Evolutionary conservation across 139 green algal genomes (phyloP).

Genomic region (Chlorella sp.): DNA sequence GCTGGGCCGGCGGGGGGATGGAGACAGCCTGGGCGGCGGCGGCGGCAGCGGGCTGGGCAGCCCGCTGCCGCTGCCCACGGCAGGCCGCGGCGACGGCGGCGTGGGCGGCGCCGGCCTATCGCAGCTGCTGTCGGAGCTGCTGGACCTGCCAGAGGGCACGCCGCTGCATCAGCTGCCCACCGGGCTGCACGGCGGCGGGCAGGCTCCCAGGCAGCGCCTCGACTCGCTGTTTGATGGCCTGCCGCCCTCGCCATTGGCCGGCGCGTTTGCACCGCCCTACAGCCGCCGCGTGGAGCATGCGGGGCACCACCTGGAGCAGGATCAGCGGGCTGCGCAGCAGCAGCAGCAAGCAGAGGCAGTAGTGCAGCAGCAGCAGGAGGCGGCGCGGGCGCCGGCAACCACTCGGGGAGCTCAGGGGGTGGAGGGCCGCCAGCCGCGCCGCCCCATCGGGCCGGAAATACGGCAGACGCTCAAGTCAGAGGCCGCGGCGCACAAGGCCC

Average conservation of each 20-base stretch:
- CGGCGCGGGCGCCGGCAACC: neutral
- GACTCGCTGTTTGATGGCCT: conserved; percentile 21
- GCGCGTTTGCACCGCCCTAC: too few relatives aligned
- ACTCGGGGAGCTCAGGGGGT: conserved; percentile 1
- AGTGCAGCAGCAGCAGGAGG: conserved; percentile 10
- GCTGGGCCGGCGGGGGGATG: too few relatives aligned
- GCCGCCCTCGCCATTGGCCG: neutral
- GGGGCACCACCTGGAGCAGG: neutral
- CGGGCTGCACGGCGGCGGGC: conserved; percentile 4
- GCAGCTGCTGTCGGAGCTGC: neutral
- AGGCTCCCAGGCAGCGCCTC: conserved; percentile 32
- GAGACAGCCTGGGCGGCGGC: too few relatives aligned
- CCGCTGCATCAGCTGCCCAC: conserved; percentile 3
- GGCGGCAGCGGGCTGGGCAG: neutral
- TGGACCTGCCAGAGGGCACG: neutral
- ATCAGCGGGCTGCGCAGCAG: neutral
- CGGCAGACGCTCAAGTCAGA: conserved; percentile 23
- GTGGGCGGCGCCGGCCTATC: neutral
- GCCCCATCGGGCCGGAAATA: conserved; percentile 8
- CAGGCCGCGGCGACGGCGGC: neutral
- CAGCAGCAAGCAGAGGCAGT: neutral
- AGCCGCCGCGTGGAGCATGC: conserved; percentile 13
- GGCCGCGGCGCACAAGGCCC: neutral
- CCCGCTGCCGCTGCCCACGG: too few relatives aligned
- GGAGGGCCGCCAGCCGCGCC: conserved; percentile 15